Base-by-base conservation (phyloP, 768 basidiomycete species). In the Tephrocybe sp. region DNA sequence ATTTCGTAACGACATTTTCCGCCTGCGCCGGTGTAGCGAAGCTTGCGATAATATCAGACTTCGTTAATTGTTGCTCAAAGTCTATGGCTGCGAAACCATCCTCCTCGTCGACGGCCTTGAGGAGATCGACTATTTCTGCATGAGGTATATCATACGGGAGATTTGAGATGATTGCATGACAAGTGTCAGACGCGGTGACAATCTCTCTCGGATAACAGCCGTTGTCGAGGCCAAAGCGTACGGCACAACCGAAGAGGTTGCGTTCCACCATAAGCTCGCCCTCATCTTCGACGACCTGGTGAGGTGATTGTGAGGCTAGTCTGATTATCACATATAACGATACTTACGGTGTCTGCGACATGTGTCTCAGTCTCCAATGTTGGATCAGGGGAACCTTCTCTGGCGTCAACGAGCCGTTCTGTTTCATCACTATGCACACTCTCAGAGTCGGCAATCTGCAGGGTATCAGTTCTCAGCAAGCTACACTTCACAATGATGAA, bases 91-190 rank as follows among this genome's bases (percentile, higher is more conserved):
- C 49, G 24, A 69, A 18, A 9, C 57, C 51, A 2, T 63, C 57
- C 13, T 59, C 48, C 15, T 72, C 52, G 16, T 71, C 75, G 51
- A 67, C 69, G 8, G 48, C 51, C 9, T 60, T 44, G n/a, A 63
- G 59, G 5, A 78, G 61, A 4, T 38, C 48, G n/a, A 53, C 50
- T 18, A 77, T 52, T 18, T 72, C 70, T 9, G 54, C 40, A 31
- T 59, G 47, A 25, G 64, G 43, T 22, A 66, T 50, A 44, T 66
- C 54, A 7, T 55, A 21, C 12, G 77, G 73, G 16, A 82, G 57
- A 44, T 76, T 74, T 12, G 68, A 68, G 8, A 83, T 52, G 24
- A 72, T 49, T 34, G 79, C 54, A 25, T 44, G 44, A 26, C 28
- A 31, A 5, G 57, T 70, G 50, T 77, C 73, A 38, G 71, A 72